Percentiles rank a stretch among this genome's conserved stretches.
These are phyloP conservation scores for Arthrobotrys entomopaga DNA, from an alignment of 2,329 filamentous ascomycete species.

Conservation along the genomic window DNA sequence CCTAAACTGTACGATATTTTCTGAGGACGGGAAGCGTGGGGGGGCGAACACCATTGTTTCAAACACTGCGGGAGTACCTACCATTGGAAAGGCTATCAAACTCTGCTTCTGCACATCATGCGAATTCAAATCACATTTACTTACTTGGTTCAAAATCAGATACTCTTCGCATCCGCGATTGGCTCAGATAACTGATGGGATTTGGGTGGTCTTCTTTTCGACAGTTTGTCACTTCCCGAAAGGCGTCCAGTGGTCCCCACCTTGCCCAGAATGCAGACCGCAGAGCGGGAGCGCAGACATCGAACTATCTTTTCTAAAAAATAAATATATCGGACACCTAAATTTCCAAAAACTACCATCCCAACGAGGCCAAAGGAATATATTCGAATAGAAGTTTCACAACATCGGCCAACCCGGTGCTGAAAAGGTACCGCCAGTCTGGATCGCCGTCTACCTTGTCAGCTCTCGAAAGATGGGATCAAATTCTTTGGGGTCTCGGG, in stretches of 20 bases:
- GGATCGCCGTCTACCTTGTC: no score
- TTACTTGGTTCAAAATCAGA: constrained; percentile 20
- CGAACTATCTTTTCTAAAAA: no score
- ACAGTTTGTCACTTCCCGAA: constrained; percentile 35
- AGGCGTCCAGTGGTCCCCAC: constrained; percentile 29
- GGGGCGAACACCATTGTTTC: constrained; percentile 14
- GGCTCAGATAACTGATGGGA: constrained; percentile 44
- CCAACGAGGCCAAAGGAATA: no score
- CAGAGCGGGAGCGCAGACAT: no score
- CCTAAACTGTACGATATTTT: constrained; percentile 31
- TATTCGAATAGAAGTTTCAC: no score
- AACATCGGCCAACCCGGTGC: no score
- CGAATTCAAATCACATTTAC: neutral
- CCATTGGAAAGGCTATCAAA: constrained; percentile 21
- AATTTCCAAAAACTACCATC: no score
- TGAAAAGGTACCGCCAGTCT: no score
- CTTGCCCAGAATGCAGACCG: neutral
- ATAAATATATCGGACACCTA: no score
- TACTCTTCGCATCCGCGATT: constrained; percentile 25
- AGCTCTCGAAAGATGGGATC: no score
- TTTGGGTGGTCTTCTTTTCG: constrained; percentile 16
- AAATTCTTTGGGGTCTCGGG: neutral
- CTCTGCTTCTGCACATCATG: constrained; percentile 31
- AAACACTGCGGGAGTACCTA: constrained; percentile 18
- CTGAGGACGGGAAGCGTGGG: constrained; percentile 8